Base-by-base conservation (phyloP, 306 rosid species). In the Clitoria ternatea region DNA sequence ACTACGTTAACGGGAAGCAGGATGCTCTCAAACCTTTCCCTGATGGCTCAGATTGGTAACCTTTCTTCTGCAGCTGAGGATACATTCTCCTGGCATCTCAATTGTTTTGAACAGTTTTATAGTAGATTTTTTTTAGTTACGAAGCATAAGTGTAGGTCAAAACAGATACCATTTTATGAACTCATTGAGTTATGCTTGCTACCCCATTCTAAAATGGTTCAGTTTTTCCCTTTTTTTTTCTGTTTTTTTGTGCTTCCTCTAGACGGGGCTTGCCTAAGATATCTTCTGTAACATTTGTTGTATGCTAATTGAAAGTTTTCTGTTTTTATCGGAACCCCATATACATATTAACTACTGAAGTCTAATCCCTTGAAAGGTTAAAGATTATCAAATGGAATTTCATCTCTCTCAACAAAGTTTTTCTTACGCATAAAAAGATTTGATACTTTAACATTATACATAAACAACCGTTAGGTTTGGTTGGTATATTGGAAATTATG, bases 1-100 rank as follows among this genome's bases (percentile, higher is more conserved):
- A 73, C 70, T 93, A 87, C 14, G 83, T 90, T 45, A 81, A 90
- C 1, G 89, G 94, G 39, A 88, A 85, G 61, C 76, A 80, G 49
- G 90, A 90, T 74, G 98, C 97, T 14, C 86, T 92, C 39, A 74
- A 83, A 40, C 81, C 85, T 66, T 92, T 92, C 72, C 98, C 98
- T 10, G 89, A 88, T 60, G 98, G 97, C 79, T 92, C 98, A 45
- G 81, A 80, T 2, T 83, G 86, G 72, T 85, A 63, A 65, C 68
- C 43, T 56, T 43, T 52, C 35, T 61, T 73, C 71, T 75, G 76
- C 70, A 26, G 6, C 13, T 7, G 13, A 39, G 14, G 50, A 4
- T 59, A 32, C 24, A 40, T 50, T 40, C 37, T 9, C 66, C 37
- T 14, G 40, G 68, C 72, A 50, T 57, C 50, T 66, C 7, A 24